phyloP scores from a whole-genome alignment of 768 basidiomycete species.

The Dentipellis fragilis region DNA sequence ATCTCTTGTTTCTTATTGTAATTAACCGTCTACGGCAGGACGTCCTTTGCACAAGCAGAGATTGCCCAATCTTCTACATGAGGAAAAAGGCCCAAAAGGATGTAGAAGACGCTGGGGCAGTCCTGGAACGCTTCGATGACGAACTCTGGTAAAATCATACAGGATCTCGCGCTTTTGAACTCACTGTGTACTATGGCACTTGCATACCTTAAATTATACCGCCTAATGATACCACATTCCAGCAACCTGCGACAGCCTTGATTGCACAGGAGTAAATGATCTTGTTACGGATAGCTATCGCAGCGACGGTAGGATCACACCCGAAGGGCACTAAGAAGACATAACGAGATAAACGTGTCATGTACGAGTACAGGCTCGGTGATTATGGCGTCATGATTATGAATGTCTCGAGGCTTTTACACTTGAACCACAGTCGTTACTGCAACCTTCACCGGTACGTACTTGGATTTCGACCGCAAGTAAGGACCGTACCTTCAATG shows the following conservation, averaged over 20 bases:
- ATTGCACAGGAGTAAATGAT: not conserved
- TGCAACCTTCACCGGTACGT: not conserved
- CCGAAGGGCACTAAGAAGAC: too few species aligned
- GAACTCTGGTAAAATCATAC: conserved; percentile 49
- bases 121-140: conserved; percentile 76
- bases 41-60: conserved; percentile 91
- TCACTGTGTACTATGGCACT: not conserved
- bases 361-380: too few species aligned
- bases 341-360: too few species aligned
- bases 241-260: not conserved
- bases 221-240: too few species aligned
- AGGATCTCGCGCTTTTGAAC: not conserved
- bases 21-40: conserved; percentile 42
- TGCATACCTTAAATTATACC: not conserved
- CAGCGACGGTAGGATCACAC: too few species aligned
- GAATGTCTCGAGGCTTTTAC: too few species aligned
- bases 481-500: conserved; percentile 4
- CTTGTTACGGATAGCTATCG: too few species aligned
- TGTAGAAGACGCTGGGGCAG: conserved; percentile 72
- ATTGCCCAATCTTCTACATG: conserved; percentile 99
- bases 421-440: too few species aligned
- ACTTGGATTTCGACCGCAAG: conserved; percentile 11
- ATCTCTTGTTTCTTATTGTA: conserved; percentile 9
- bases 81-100: conserved; percentile 98
- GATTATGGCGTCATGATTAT: too few species aligned